Base-by-base conservation (phyloP, 1,139 yeast genomes). In the Hanseniaspora sp. region DNA sequence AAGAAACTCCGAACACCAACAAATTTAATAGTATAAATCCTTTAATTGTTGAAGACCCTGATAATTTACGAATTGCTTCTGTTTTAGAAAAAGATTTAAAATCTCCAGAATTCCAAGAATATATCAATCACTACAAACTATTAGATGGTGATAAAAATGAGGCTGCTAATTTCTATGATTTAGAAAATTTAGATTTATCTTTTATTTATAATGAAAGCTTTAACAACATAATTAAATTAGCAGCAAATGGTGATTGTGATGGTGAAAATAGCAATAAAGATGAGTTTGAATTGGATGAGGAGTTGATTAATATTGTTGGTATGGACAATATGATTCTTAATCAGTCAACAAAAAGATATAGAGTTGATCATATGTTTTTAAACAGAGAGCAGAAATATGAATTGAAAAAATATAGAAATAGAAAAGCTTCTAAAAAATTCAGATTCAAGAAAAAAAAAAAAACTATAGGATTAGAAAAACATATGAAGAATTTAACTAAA, bases 351-450 rank as follows among this genome's bases (percentile, higher is more conserved):
- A 51, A 51, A 45, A 51, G 33, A 11, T 51, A 45, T 23, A 51
- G 54, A 51, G 54, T 51, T 12, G 54, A 51, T n/a, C 54, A 51
- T 30, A 51, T 41, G 15, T 28, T 51, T 23, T 34, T 51, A 15
- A 39, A 12, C n/a, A 44, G n/a, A 39, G 17, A 43, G 1, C 54
- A 51, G 15, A 51, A 51, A 29, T 51, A 51, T 34, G 54, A 51
- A 28, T 28, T 51, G 23, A 51, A 51, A 39, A 51, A 51, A 12
- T 51, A 51, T 45, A 38, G 54, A 45, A 51, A 51, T 18, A 44
- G 54, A 39, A 51, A 51, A 28, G 54, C 54, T 39, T 51, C 54
- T 11, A 44, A 51, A 17, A 51, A 33, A 30, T 51, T 51, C n/a
- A 51, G 54, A 45, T 39, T 18, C 17, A 51, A 51, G 39, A 51